Evolutionary conservation across 2,329 filamentous ascomycete genomes (phyloP), one percentile per base, ranked within the genome.

Genomic region (Sarocladium kiliense): DNA sequence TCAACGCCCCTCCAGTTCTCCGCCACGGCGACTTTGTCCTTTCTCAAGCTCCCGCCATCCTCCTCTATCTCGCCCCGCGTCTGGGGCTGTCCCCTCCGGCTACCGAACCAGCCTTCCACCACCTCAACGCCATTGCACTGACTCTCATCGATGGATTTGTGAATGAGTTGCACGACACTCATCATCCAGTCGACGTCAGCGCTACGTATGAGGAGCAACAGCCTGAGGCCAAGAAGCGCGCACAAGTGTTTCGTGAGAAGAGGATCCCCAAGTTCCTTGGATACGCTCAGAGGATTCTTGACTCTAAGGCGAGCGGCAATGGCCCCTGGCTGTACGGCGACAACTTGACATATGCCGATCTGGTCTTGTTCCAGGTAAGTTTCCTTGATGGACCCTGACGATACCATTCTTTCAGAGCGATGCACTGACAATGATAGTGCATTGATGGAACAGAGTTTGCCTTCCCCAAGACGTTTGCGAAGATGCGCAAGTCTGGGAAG

Each of bases 171-270:
- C 89, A 92, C 65, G 87, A 92, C 62, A 84, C 82, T 25, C 89
- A 93, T 66, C 89, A 93, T 64, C 89, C 89, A 1, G 73, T 90
- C 53, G 77, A 81, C 1, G 64, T 72, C 0, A 65, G 68, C 1
- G 65, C 79, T 3, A 87, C 85, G 66, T 93, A 91, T 63, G 87
- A 91, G 64, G 86, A 91, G 25, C 89, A 93, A 70, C 89, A 86
- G 66, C 72, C 76, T 0, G 88, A 89, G 66, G 76, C 84, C 16
- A 71, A 84, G 64, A 76, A 74, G 57, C 80, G 77, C 58, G 77
- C 81, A 9, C 72, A 72, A 41, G 77, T 84, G 55, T 90, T 85
- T 56, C 72, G 84, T 9, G 70, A 77, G 54, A 77, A 74, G 42
- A 75, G 89, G 1, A 73, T 92, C 30, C 88, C 88, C 18, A 91